Evolutionary conservation across 2,329 filamentous ascomycete genomes (phyloP), one percentile per base, ranked within the genome.

Genomic region (Fusarium graminum): DNA sequence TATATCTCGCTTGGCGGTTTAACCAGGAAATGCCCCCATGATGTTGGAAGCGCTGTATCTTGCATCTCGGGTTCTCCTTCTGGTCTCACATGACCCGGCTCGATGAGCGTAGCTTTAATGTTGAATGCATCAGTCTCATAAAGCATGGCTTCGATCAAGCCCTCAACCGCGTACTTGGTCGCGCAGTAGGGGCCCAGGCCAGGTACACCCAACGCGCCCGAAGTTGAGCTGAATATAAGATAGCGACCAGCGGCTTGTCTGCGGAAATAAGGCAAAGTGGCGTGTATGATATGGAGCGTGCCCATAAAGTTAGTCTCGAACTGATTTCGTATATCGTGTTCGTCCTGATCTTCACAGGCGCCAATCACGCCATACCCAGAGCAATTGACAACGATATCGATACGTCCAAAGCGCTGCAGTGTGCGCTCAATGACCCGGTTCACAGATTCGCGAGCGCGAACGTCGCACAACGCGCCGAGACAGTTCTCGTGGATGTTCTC

Each of bases 271-370:
- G 94, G 93, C 36, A 98, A 81, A 2, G 91, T 94, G 19, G 92
- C 82, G 76, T 97, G 93, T 59, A 98, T 90, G 72, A 99, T 97
- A 79, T 98, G 92, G 60, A 98, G 80, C 0, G 93, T 96, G 52
- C 95, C 95, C 84, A 97, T 94, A 78, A 97, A 97, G 78, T 99
- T 99, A 22, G 94, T 97, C 82, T 96, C 93, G 80, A 98, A 97
- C 78, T 98, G 95, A 74, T 97, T 94, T 59, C 93, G 91, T 70
- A 98, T 87, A 75, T 98, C 95, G 77, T 93, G 90, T 76, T 97
- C 93, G 77, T 97, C 93, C 80, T 98, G 95, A 79, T 98, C 95
- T 79, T 98, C 95, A 78, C 94, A 97, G 2, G 94, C 90, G 28
- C 93, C 94, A 70, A 98, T 97, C 52, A 99, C 93, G 52, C 94